Conservation (phyloP, 2,329 filamentous ascomycete species). For the Ceratocystis eucalypticola region DNA sequence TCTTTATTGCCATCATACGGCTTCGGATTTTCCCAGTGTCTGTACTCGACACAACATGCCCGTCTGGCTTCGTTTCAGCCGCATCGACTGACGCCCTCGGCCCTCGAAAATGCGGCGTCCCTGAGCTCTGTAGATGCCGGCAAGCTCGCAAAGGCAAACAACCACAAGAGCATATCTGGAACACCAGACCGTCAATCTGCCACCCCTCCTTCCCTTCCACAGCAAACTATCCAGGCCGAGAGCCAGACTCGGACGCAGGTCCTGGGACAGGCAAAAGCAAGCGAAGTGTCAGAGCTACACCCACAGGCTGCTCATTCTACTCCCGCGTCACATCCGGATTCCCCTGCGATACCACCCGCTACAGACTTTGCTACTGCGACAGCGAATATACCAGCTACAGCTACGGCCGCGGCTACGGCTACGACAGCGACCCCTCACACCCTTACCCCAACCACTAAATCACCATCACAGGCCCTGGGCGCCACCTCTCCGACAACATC, state of each 20-base stretch:
- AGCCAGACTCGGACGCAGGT: background rate
- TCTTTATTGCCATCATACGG: background rate
- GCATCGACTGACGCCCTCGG: constrained; percentile 8
- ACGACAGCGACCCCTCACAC: background rate
- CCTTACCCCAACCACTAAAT: background rate
- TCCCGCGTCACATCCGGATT: background rate
- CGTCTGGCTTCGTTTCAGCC: constrained; percentile 15
- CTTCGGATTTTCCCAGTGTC: background rate
- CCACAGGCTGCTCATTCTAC: background rate
- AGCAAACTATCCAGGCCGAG: background rate
- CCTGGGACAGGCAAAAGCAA: background rate
- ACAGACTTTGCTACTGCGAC: background rate
- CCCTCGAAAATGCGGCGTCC: constrained; percentile 11
- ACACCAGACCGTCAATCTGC: constrained; percentile 10
- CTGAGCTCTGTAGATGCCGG: constrained; percentile 9
- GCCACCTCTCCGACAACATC: background rate
- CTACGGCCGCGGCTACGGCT: background rate
- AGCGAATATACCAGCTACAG: background rate
- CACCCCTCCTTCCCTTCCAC: background rate
- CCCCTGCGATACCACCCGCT: background rate
- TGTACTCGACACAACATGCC: background rate
- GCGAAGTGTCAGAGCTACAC: background rate
- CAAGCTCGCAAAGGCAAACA: constrained; percentile 13
- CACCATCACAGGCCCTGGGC: background rate
- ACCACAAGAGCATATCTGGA: background rate